These are phyloP conservation scores for Leccinum variicolor DNA, from an alignment of 768 basidiomycete genomes.

Conservation along the genomic window DNA sequence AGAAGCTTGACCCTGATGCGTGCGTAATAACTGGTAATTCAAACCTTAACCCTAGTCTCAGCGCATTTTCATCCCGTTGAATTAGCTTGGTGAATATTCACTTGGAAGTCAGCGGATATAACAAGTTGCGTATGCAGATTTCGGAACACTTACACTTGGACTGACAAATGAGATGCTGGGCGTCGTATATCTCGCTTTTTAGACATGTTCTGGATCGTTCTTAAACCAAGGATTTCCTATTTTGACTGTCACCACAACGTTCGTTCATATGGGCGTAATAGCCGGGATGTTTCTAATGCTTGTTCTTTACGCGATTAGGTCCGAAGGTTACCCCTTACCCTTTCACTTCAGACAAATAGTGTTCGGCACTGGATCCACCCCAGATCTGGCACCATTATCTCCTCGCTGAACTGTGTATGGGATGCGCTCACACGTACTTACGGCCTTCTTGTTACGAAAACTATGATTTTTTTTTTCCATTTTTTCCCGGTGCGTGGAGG, in stretches of 20 bases:
- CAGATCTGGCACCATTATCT: background rate
- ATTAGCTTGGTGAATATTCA: background rate
- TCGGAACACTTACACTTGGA: background rate
- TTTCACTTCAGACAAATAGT: background rate
- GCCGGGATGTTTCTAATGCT: background rate
- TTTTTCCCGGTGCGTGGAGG: constrained; percentile 1
- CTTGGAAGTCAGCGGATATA: background rate
- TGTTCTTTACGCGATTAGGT: background rate
- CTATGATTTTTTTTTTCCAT: background rate
- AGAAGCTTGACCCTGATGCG: background rate
- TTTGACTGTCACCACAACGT: background rate
- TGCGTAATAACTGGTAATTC: background rate
- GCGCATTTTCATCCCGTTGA: background rate
- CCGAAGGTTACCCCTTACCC: background rate
- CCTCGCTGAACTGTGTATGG: background rate
- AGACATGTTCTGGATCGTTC: background rate
- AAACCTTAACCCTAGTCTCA: background rate
- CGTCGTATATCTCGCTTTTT: background rate
- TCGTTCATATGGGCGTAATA: background rate
- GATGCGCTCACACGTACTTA: constrained; percentile 1
- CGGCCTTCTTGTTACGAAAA: constrained; percentile 12
- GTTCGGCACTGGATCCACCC: background rate
- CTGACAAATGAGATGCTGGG: background rate
- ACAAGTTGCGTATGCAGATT: background rate
- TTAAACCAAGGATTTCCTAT: background rate